phyloP scores from a whole-genome alignment of 768 basidiomycete genomes.

The Tulasnella sp. region DNA sequence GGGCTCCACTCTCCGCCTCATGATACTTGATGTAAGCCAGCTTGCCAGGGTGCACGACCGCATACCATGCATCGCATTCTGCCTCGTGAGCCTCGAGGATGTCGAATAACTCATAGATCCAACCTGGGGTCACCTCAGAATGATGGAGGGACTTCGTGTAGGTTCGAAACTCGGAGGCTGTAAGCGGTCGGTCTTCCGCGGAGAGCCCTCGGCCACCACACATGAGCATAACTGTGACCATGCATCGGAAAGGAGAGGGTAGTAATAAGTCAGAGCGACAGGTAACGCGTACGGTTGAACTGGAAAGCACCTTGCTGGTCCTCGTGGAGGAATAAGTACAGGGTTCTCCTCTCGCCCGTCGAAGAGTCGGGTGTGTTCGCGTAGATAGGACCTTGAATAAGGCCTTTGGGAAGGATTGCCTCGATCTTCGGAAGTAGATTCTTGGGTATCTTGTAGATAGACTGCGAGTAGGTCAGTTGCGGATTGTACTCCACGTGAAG shows the following conservation, averaged over 20 bases:
- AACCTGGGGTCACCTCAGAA: not conserved
- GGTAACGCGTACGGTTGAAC: too few species aligned
- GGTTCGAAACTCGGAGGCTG: not conserved
- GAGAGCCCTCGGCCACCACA: not conserved
- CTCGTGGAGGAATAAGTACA: not conserved
- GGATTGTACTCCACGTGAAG: conserved; percentile 25
- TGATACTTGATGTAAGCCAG: conserved; percentile 4
- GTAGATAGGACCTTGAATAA: not conserved
- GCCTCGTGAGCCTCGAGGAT: conserved; percentile 8
- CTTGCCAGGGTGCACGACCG: not conserved
- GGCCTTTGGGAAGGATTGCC: not conserved
- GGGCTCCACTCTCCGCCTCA: not conserved
- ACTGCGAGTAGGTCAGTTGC: conserved; percentile 6
- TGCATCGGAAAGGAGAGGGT: too few species aligned
- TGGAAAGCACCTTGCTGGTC: not conserved
- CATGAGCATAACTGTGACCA: not conserved
- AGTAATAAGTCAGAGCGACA: too few species aligned
- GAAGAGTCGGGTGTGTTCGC: not conserved
- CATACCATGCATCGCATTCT: not conserved
- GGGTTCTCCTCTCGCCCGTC: not conserved
- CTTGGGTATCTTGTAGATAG: too few species aligned
- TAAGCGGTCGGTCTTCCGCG: not conserved
- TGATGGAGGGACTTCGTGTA: not conserved
- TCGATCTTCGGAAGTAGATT: too few species aligned
- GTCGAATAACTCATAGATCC: conserved; percentile 4